Evolutionary conservation across 305 asterid species (phyloP).

Genomic region (Lippia alba): DNA sequence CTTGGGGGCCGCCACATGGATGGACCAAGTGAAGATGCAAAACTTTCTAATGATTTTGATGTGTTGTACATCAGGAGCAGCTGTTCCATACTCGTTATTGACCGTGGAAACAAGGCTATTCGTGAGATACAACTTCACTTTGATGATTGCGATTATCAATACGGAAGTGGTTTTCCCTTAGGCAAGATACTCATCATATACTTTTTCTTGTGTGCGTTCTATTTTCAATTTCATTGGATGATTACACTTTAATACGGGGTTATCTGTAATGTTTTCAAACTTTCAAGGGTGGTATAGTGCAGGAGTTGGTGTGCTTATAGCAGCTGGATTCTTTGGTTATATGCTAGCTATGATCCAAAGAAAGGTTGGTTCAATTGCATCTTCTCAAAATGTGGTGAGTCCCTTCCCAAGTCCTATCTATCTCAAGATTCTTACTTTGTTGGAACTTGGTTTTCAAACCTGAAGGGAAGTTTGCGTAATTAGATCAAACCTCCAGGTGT

Average conservation of each 20-base stretch:
- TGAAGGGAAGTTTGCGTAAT: too few species aligned
- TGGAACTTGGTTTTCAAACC: too few species aligned
- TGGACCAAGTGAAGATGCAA: conserved; percentile 97
- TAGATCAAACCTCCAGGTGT: too few species aligned
- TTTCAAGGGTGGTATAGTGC: conserved; percentile 22
- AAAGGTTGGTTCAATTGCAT: conserved; percentile 61
- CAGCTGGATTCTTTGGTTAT: conserved; percentile 93
- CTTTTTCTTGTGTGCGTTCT: background rate
- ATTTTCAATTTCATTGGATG: too few species aligned
- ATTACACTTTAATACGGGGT: too few species aligned
- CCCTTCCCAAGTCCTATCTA: background rate
- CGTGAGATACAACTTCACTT: conserved; percentile 92
- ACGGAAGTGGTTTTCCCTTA: conserved; percentile 83
- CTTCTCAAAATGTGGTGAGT: conserved; percentile 73
- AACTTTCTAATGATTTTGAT: conserved; percentile 90
- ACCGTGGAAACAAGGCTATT: conserved; percentile 93
- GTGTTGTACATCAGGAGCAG: conserved; percentile 93
- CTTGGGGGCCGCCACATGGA: conserved; percentile 90
- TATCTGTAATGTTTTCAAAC: too few species aligned
- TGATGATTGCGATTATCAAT: conserved; percentile 96
- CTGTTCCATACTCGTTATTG: conserved; percentile 97
- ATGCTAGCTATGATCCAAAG: conserved; percentile 87
- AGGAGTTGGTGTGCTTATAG: conserved; percentile 80
- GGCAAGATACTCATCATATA: conserved; percentile 47
- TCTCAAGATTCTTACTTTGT: too few species aligned